Conservation (phyloP, 2,329 filamentous ascomycete species). For the Stachybotrys elegans region DNA sequence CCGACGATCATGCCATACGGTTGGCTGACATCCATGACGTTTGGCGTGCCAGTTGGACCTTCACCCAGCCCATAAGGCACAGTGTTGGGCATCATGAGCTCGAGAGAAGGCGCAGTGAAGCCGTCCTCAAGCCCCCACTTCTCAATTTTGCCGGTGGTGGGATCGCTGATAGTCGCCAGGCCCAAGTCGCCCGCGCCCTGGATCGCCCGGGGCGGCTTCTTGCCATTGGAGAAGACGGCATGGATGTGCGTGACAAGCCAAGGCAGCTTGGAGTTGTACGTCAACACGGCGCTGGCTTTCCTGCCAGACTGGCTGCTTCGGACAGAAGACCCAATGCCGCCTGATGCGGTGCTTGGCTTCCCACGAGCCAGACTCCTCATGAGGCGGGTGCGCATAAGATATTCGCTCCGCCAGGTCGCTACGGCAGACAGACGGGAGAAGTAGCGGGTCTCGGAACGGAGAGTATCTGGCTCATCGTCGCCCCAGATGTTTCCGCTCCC, state of each 20-base stretch:
- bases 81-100: conserved; percentile 69
- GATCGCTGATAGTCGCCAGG: conserved; percentile 76
- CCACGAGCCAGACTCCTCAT: conserved; percentile 77
- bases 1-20: conserved; percentile 78
- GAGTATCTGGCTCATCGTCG: conserved; percentile 43
- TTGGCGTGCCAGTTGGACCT: conserved; percentile 73
- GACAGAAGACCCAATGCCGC: conserved; percentile 46
- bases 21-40: conserved; percentile 88
- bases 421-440: conserved; percentile 79
- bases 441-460: conserved; percentile 68
- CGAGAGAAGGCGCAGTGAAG: conserved; percentile 69
- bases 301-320: conserved; percentile 50
- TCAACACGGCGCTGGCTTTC: conserved; percentile 68
- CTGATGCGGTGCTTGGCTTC: conserved; percentile 61
- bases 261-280: conserved; percentile 79
- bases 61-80: conserved; percentile 73
- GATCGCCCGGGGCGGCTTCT: conserved; percentile 72
- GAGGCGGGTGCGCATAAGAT: conserved; percentile 80
- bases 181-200: conserved; percentile 79
- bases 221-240: conserved; percentile 67
- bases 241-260: conserved; percentile 77
- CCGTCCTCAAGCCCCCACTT: conserved; percentile 77
- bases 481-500: conserved; percentile 34
- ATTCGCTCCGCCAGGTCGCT: conserved; percentile 95
- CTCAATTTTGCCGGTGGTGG: conserved; percentile 68